Evolutionary conservation across 1,139 yeast species (phyloP), one percentile per base, ranked within the genome.

Genomic region (Diutina scorzettiae): DNA sequence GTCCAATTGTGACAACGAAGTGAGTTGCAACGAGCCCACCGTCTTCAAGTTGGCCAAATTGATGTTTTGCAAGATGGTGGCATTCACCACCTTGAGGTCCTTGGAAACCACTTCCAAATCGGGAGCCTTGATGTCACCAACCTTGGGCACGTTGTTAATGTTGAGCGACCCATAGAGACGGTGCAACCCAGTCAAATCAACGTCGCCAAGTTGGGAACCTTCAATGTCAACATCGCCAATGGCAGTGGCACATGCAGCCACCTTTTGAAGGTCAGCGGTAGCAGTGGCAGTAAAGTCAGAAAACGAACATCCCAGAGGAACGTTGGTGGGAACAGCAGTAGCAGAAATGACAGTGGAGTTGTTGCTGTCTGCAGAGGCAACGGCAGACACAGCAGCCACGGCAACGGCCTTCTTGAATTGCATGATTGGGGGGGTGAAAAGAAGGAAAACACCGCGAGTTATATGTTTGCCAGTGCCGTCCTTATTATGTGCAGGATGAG

Each of bases 1-100:
- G 53, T 60, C 63, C 58, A 91, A 75, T 54, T 86, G 91, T 57
- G 97, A 96, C 60, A 91, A 73, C 53, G 96, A 86, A 55, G 76
- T 73, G 66, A 83, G 79, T 61, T 70, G 64, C 57, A 91, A 74
- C 48, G 84, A 65, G 58, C 93, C 95, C 51, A 87, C 95, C 51
- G 84, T 73, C 58, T 79, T 69, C 60, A 91, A 77, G 56, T 73
- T 69, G 52, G 95, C 96, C 64, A 89, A 76, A 58, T 82, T 73
- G 49, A 89, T 70, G 47, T 77, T 63, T 53, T 71, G 58, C 62
- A 91, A 73, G 50, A 78, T 65, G 57, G 93, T 82, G 64, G 84
- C 76, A 50, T 70, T 68, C 51, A 70, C 64, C 53, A 91, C 67
- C 48, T 63, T 61, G 55, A 91, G 73, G 47, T 71, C 64, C 56